Conservation (phyloP, 2,329 filamentous ascomycete species). For the Bretziella fagacearum region DNA sequence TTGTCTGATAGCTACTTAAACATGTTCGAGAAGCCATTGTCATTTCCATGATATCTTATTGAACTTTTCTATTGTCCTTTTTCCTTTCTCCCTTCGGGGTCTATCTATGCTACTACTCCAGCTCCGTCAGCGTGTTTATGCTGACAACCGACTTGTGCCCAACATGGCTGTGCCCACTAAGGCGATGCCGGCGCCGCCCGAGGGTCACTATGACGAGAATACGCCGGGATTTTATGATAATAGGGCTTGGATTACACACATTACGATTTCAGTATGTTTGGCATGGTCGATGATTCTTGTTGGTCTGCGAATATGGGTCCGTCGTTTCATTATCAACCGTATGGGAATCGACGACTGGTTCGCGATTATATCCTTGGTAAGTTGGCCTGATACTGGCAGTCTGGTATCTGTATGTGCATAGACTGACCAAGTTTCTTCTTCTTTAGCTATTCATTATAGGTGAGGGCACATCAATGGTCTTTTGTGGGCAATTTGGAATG, state of each 20-base stretch:
- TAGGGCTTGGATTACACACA: slow-evolving; percentile 14
- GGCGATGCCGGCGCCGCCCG: background rate
- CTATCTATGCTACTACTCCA: too few species aligned
- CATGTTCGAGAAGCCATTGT: too few species aligned
- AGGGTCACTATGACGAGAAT: background rate
- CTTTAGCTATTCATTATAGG: slow-evolving; percentile 8
- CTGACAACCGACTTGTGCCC: too few species aligned
- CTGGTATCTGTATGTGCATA: background rate
- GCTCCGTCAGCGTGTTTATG: too few species aligned
- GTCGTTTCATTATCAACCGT: slow-evolving; percentile 17
- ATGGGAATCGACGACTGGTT: slow-evolving; percentile 19
- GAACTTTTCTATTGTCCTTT: too few species aligned
- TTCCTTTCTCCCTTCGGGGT: too few species aligned
- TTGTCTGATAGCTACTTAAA: too few species aligned
- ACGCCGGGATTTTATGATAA: slow-evolving; percentile 7
- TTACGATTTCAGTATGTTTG: slow-evolving; percentile 16
- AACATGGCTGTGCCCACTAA: too few species aligned
- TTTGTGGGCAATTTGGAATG: slow-evolving; percentile 15
- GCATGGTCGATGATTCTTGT: slow-evolving; percentile 16
- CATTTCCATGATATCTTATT: too few species aligned
- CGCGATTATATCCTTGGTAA: slow-evolving; percentile 18
- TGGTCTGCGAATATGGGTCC: slow-evolving; percentile 17
- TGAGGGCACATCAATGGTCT: background rate
- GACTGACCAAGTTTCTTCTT: background rate
- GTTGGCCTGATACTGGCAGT: too few species aligned